A percentile compares a stretch with the other conserved stretches of the same genome.
Evolutionary conservation across 1,284 basidiomycete genomes (phyloP).

Genomic region (Malassezia restricta): DNA sequence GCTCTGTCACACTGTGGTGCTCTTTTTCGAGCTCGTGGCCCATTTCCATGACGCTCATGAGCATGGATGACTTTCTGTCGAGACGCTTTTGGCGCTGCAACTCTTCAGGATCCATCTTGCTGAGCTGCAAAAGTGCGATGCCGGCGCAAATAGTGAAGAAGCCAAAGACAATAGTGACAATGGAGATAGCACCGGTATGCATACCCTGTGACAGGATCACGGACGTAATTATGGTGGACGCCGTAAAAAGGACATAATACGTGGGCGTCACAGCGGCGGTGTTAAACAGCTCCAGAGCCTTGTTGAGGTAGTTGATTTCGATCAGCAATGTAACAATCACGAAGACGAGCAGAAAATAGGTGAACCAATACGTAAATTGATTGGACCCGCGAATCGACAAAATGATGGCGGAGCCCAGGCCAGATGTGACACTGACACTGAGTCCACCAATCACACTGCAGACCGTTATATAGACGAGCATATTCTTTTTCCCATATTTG

Average conservation of each 20-base stretch:
- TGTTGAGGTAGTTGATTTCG: constrained; percentile 91
- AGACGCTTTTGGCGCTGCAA: constrained; percentile 32
- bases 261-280: constrained; percentile 67
- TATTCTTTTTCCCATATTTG: constrained; percentile 76
- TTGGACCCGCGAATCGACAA: constrained; percentile 72
- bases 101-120: constrained; percentile 54
- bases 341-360: constrained; percentile 59
- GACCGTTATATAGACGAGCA: constrained; percentile 67
- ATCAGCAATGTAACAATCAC: constrained; percentile 69
- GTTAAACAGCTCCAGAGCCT: constrained; percentile 90
- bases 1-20: constrained; percentile 15
- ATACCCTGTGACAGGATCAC: constrained; percentile 79
- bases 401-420: constrained; percentile 80
- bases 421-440: constrained; percentile 87
- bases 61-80: constrained; percentile 36
- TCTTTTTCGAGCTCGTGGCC: constrained; percentile 21
- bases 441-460: constrained; percentile 95
- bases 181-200: constrained; percentile 53
- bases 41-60: constrained; percentile 35
- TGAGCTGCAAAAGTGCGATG: constrained; percentile 89
- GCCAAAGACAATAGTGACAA: constrained; percentile 71
- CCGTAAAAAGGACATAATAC: constrained; percentile 73
- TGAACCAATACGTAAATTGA: constrained; percentile 57
- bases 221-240: constrained; percentile 55
- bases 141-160: constrained; percentile 74